These are phyloP conservation scores for Xylaria grammica DNA, from an alignment of 495 filamentous ascomycete species.

Conservation along the genomic window DNA sequence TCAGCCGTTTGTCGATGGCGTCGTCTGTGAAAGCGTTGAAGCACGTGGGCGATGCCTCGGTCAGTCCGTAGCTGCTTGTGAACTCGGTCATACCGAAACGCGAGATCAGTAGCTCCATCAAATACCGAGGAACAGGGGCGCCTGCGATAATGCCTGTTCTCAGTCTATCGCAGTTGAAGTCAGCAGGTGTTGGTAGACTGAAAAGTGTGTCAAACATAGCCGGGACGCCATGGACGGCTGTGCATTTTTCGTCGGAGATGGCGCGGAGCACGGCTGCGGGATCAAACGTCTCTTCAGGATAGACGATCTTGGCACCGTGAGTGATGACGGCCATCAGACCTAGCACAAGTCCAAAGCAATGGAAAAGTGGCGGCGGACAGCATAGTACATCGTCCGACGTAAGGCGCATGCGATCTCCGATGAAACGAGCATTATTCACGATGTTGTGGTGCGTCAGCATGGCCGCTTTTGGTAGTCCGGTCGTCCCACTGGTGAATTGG, in stretches of 20 bases:
- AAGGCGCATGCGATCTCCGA: constrained; percentile 70
- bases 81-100: constrained; percentile 71
- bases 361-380: constrained; percentile 74
- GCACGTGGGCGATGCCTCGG: constrained; percentile 71
- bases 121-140: constrained; percentile 65
- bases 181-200: constrained; percentile 51
- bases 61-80: constrained; percentile 74
- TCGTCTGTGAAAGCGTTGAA: constrained; percentile 74
- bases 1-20: constrained; percentile 60
- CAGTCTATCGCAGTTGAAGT: constrained; percentile 58
- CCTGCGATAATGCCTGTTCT: constrained; percentile 74
- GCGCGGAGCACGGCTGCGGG: constrained; percentile 61
- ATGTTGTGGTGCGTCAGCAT: constrained; percentile 77
- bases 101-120: constrained; percentile 67
- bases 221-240: constrained; percentile 72
- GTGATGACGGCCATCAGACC: constrained; percentile 70
- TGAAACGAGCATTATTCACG: constrained; percentile 72
- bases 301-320: constrained; percentile 69
- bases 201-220: constrained; percentile 75
- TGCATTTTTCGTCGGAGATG: constrained; percentile 67
- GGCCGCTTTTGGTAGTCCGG: constrained; percentile 73
- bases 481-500: constrained; percentile 75
- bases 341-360: constrained; percentile 76
- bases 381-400: constrained; percentile 67
- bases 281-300: constrained; percentile 69